A percentile compares a stretch with the other conserved stretches of the same genome.
Conservation (phyloP, 306 rosid genomes). For the Gastrolobium villosum region DNA sequence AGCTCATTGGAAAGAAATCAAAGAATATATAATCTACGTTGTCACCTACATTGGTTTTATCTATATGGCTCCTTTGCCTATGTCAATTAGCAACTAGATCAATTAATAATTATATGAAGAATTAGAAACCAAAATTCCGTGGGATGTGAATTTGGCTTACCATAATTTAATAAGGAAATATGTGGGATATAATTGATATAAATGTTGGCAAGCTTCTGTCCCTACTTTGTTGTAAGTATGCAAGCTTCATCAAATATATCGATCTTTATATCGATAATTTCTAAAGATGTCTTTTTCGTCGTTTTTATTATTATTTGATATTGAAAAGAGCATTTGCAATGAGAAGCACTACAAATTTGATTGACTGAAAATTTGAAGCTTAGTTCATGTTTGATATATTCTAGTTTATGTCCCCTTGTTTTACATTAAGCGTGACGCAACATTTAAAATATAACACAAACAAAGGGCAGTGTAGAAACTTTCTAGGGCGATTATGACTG, state of each 20-base stretch:
- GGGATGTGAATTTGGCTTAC: constrained; percentile 29
- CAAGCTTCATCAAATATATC: constrained; percentile 66
- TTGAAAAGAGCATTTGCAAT: constrained; percentile 37
- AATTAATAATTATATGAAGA: constrained; percentile 37
- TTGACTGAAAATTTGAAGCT: constrained; percentile 57
- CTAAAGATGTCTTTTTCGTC: constrained; percentile 51
- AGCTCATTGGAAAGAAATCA: constrained; percentile 40
- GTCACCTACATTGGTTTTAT: constrained; percentile 57
- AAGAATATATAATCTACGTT: constrained; percentile 49
- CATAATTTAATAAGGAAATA: constrained; percentile 37
- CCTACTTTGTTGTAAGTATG: constrained; percentile 52
- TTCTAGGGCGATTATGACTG: constrained; percentile 25
- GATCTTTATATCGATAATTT: constrained; percentile 62
- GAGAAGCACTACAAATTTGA: constrained; percentile 33
- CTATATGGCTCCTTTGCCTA: constrained; percentile 43
- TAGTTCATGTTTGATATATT: constrained; percentile 54
- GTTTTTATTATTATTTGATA: constrained; percentile 30
- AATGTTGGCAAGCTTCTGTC: constrained; percentile 62
- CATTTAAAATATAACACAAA: constrained; percentile 32
- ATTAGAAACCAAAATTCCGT: constrained; percentile 43
- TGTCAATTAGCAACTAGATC: constrained; percentile 54
- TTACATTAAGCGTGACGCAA: constrained; percentile 43
- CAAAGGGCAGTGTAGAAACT: background rate
- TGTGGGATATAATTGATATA: constrained; percentile 21
- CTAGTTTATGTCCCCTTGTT: constrained; percentile 61